Base-by-base conservation (phyloP, 1,284 basidiomycete species). In the Pyrrhoderma lamaoense region DNA sequence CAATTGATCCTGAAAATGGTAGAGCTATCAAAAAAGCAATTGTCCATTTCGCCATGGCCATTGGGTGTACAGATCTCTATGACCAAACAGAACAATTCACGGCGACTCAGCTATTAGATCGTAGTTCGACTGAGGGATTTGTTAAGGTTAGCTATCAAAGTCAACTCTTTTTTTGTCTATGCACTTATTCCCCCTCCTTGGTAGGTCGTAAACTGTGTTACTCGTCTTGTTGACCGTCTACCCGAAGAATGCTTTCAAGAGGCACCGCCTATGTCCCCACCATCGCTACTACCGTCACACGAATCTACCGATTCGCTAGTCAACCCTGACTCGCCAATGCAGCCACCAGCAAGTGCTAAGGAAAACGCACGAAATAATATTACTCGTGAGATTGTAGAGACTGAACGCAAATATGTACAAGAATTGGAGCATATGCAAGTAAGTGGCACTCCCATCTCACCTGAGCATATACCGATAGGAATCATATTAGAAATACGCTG, bases 381-480 rank as follows among this genome's bases (percentile, higher is more conserved):
- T 57, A 79, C 93, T 51, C 77, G 79, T 58, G 93, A 96, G 67
- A 82, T 95, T 59, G 80, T 96, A 47, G 89, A 93, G 64, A 94
- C 91, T 2, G 96, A 99, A 67, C 83, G 95, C 49, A 97, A 96
- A 71, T 99, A 95, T 67, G 95, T 99, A 14, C 90, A 95, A 67
- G 95, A 99, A 70, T 74, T 99, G 52, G 96, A 99, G 68, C 85
- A 94, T 62, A 85, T 99, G 77, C 93, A 95, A 80, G 91, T 89
- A 59, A 61, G 80, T 64, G 21, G 45, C 34, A 44, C 54, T 36
- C 21, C 22, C 48, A 50, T 50, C 53, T 50, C 47, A 62, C 18
- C 61, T 39, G 55, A 51, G 27, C 52, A 42, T 45, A 42, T 22
- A 16, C 48, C 40, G 19, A 40, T 35, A 19, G 14, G 21, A 45